Conservation (phyloP, 108 stramenopile species). For the Conticribra weissflogii region DNA sequence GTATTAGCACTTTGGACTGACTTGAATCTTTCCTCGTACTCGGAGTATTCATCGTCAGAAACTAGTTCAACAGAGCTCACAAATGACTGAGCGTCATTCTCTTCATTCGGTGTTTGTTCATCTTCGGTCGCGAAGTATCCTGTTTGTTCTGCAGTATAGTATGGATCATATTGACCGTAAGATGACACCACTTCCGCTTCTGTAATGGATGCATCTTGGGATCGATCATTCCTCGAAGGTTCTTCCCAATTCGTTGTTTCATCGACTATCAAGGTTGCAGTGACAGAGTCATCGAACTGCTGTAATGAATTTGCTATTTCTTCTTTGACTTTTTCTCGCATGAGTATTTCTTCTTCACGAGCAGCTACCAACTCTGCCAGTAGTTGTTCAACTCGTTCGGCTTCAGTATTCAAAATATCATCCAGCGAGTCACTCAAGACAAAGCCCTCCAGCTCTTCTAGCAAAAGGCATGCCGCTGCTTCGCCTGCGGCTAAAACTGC, state of each 20-base stretch:
- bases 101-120: neutral
- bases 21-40: slow-evolving; percentile 56
- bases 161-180: slow-evolving; percentile 6
- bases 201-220: slow-evolving; percentile 4
- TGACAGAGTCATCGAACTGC: slow-evolving; percentile 4
- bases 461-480: slow-evolving; percentile 33
- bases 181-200: slow-evolving; percentile 45
- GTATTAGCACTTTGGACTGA: slow-evolving; percentile 41
- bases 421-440: slow-evolving; percentile 53
- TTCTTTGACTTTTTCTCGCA: slow-evolving; percentile 3
- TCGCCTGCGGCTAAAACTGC: slow-evolving; percentile 40
- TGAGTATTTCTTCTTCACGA: slow-evolving; percentile 32
- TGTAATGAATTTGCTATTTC: neutral
- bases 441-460: slow-evolving; percentile 45
- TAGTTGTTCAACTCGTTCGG: slow-evolving; percentile 37
- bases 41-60: slow-evolving; percentile 69
- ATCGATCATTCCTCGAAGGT: slow-evolving; percentile 7
- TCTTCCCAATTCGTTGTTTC: slow-evolving; percentile 7
- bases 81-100: slow-evolving; percentile 11
- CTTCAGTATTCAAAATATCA: slow-evolving; percentile 43
- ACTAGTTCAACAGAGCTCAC: slow-evolving; percentile 59
- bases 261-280: slow-evolving; percentile 12
- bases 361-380: slow-evolving; percentile 44
- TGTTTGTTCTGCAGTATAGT: slow-evolving; percentile 2
- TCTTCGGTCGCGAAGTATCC: neutral